Evolutionary conservation across 1,139 yeast genomes (phyloP), one percentile per base, ranked within the genome.

Genomic region (Meyerozyma athensensis): DNA sequence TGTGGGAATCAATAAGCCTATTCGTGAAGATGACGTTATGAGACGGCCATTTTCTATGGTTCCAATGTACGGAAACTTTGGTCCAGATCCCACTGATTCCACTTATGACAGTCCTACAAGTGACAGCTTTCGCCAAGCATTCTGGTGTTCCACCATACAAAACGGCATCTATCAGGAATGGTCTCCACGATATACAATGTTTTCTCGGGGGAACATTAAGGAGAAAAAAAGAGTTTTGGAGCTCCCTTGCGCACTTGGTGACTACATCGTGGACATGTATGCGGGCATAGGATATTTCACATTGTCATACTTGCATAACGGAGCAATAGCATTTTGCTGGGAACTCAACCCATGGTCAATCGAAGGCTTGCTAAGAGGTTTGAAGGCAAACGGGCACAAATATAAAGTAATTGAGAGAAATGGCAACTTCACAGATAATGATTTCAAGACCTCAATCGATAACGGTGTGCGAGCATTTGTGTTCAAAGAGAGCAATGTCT

Each of bases 211-310:
- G 0, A 87, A 87, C 52, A 77, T 87, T 47, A 83, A 81, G 45
- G 96, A 87, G 52, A 87, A 87, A 56, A 73, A 79, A 12, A 59
- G 96, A 17, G 70, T 87, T 0, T 54, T 82, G 37, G 47, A 45
- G 4, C 72, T 66, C 50, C 41, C 43, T 6, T 14, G 34, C 7
- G 48, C 56, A 9, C 60, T 79, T 3, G 41, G 49, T 7, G 65
- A 54, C 7, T 61, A 68, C 0, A 68, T 66, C 22, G 77, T 83
- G 0, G 96, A 87, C 52, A 53, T 87, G 41, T 87, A 86, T 54
- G 79, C 86, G 21, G 96, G 96, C 0, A 86, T 87, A 37, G 96
- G 96, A 2, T 87, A 87, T 56, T 87, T 87, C 55, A 74, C 90
- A 4, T 61, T 87, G 24, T 73, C 86, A 33, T 87, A 87, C 50